Evolutionary conservation across 805 yeast genomes (phyloP), one percentile per base, ranked within the genome.

Genomic region (Saitoella complicata): DNA sequence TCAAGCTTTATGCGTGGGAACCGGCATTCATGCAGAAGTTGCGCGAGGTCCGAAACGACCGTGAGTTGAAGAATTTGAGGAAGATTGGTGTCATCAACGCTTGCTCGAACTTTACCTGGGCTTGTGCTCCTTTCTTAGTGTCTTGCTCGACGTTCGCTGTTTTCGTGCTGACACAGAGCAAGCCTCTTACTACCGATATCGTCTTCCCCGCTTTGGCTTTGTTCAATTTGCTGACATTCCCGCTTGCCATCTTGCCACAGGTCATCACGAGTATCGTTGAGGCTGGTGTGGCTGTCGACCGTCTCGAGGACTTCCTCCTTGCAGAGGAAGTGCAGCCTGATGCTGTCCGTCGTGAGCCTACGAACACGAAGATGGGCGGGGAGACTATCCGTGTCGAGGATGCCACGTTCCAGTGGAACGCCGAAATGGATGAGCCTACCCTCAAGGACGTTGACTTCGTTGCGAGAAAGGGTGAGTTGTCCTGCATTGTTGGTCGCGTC

Each of bases 1-100:
- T 91, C 59, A 91, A 91, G 60, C 70, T 93, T 42, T 91, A 91
- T 57, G 94, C 93, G 2, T 91, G 99, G 99, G 99, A 91, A 64
- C 65, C 60, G 32, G 94, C 97, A 3, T 86, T 84, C 59, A 73
- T 75, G 56, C 71, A 69, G 31, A 80, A 80, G 54, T 68, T 93
- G 46, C 74, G 75, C 51, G 65, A 76, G 55, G 94, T 88, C 21
- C 80, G 99, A 71, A 85, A 88, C 58, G 83, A 83, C 76, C 91
- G 10, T 36, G 69, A 63, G 49, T 82, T 88, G 68, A 86, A 69
- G 32, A 87, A 82, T 53, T 70, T 91, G 62, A 75, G 71, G 52
- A 75, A 67, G 53, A 79, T 85, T 67, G 87, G 93, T 53, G 59
- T 75, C 30, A 75, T 78, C 55, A 72, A 73, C 53, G 88, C 94